A percentile compares a stretch with the other conserved stretches of the same genome.
Conservation (phyloP, 1,139 yeast species). For the Protomyces gravidus region DNA sequence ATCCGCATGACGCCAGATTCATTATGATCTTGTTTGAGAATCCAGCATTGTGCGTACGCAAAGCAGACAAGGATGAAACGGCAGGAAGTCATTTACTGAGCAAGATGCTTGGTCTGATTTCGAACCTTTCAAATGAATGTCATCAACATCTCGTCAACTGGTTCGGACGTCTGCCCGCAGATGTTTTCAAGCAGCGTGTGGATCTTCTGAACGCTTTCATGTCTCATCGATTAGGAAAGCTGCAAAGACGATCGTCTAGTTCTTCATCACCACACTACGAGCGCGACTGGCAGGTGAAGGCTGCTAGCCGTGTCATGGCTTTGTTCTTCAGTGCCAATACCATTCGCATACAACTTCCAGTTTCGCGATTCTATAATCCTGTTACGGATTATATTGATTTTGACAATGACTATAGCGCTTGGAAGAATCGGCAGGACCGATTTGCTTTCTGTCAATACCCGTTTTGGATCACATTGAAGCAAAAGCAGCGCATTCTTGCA, state of each 20-base stretch:
- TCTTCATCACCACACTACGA: constrained; percentile 47
- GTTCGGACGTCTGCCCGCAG: constrained; percentile 49
- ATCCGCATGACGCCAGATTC: constrained; percentile 37
- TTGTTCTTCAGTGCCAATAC: constrained; percentile 53
- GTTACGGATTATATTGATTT: constrained; percentile 76
- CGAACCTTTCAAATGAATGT: constrained; percentile 36
- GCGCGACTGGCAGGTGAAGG: constrained; percentile 71
- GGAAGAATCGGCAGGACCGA: constrained; percentile 50
- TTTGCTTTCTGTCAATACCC: constrained; percentile 71
- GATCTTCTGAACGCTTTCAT: constrained; percentile 43
- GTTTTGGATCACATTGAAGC: constrained; percentile 71
- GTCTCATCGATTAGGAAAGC: constrained; percentile 40
- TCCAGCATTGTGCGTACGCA: constrained; percentile 36
- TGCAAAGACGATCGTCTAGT: background rate
- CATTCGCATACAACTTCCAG: constrained; percentile 43
- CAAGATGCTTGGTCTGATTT: constrained; percentile 6
- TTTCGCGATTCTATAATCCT: constrained; percentile 67
- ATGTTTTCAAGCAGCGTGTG: constrained; percentile 43
- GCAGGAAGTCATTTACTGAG: background rate
- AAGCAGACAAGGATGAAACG: background rate
- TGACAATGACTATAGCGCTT: constrained; percentile 71
- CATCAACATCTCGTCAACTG: constrained; percentile 54
- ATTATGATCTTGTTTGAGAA: constrained; percentile 40
- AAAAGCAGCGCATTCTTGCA: constrained; percentile 73
- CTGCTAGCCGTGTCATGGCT: constrained; percentile 59